Base-by-base conservation (phyloP, 2,329 filamentous ascomycete species). In the Pseudogymnoascus sp. region DNA sequence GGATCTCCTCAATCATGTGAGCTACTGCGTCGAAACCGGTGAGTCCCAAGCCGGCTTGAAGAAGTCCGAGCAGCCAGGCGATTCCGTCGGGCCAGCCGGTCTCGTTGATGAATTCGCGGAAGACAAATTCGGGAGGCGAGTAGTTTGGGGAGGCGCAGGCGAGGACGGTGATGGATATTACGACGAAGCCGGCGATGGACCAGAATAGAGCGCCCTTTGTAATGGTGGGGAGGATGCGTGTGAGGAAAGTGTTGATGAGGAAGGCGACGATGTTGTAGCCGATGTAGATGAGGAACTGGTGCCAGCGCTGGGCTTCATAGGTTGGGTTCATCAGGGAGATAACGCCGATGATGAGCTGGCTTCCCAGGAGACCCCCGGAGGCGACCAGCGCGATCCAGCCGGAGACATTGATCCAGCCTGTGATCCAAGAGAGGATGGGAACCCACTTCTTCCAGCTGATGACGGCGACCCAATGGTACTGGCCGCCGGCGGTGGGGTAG, bases 241-340 rank as follows among this genome's bases (percentile, higher is more conserved):
- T 76, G 64, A 76, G 76, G 69, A 2, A 89, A 89, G 76, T 75
- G 62, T 78, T 76, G 42, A 78, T 72, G 7, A 73, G 64, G 16
- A 71, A 73, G 3, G 74, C 74, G 38, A 76, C 44, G 2, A 75
- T 61, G 64, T 78, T 79, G 68, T 72, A 67, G 14, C 72, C 63
- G 61, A 74, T 67, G 60, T 74, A 74, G 35, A 70, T 74, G 11
- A 78, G 71, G 35, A 78, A 76, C 0, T 74, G 75, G 70, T 76
- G 75, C 77, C 77, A 79, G 4, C 72, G 70, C 89, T 89, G 93
- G 64, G 93, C 81, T 42, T 92, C 86, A 64, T 86, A 82, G 6
- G 16, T 31, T 4, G 10, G 72, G 79, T 73, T 73, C 83, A 80
- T 82, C 78, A 59, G 79, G 76, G 7, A 81, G 80, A 72, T 83